Conservation (phyloP, 371 early-diverging fungal species). For the Umbelopsis sp. region DNA sequence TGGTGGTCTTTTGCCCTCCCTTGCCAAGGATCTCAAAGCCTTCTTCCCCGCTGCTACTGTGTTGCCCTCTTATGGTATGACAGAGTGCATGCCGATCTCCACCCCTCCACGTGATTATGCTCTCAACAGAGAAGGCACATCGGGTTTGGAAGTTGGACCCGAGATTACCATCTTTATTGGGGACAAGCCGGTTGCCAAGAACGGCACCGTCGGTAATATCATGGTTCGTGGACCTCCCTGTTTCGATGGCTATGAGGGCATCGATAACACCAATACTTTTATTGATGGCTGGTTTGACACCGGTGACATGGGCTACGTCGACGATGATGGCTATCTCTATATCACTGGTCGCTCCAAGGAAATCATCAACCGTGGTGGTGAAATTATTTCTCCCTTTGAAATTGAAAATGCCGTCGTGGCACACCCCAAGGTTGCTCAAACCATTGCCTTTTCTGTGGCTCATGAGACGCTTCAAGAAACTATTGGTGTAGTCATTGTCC, state of each 20-base stretch:
- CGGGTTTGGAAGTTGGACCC: slow-evolving; percentile 27
- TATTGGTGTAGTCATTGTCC: slow-evolving; percentile 32
- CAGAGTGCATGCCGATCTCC: slow-evolving; percentile 33
- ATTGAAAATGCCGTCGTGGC: slow-evolving; percentile 22
- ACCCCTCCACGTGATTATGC: slow-evolving; percentile 27
- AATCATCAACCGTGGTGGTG: slow-evolving; percentile 50
- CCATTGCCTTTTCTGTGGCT: slow-evolving; percentile 20
- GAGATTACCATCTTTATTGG: slow-evolving; percentile 30
- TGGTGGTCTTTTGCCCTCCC: slow-evolving; percentile 29
- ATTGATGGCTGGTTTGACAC: slow-evolving; percentile 41
- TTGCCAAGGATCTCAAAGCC: slow-evolving; percentile 24
- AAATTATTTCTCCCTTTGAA: slow-evolving; percentile 40
- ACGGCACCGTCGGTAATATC: slow-evolving; percentile 18
- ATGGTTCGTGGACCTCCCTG: slow-evolving; percentile 30
- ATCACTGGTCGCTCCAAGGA: slow-evolving; percentile 46
- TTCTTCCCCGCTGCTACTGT: slow-evolving; percentile 24
- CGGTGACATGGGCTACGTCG: slow-evolving; percentile 43
- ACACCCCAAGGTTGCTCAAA: slow-evolving; percentile 22
- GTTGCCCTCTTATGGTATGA: slow-evolving; percentile 35
- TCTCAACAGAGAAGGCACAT: slow-evolving; percentile 24
- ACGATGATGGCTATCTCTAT: slow-evolving; percentile 34
- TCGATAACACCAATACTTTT: slow-evolving; percentile 29
- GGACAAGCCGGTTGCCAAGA: slow-evolving; percentile 18
- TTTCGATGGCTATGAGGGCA: slow-evolving; percentile 32
- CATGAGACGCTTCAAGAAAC: slow-evolving; percentile 29